These are phyloP conservation scores for Phytopythium cucurbitacearum DNA, from an alignment of 352 stramenopile species.

Conservation along the genomic window DNA sequence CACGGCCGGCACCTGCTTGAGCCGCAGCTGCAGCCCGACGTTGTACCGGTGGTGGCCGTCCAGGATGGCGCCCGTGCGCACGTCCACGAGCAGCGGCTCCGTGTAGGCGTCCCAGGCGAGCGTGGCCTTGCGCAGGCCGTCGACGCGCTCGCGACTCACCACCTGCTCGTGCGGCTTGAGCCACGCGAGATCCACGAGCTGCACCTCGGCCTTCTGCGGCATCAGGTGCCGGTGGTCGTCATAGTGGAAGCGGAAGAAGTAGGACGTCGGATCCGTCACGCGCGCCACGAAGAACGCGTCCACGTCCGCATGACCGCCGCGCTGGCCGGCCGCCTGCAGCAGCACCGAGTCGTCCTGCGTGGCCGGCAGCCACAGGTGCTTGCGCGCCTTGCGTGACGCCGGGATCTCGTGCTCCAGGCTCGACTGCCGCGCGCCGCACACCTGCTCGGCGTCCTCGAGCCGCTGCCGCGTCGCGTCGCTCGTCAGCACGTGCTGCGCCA, in stretches of 20 bases:
- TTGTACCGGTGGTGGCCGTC: constrained; percentile 84
- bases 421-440: constrained; percentile 36
- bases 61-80: constrained; percentile 74
- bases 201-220: constrained; percentile 72
- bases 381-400: constrained; percentile 56
- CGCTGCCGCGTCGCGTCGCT: constrained; percentile 49
- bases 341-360: constrained; percentile 80
- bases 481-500: constrained; percentile 58
- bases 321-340: constrained; percentile 11
- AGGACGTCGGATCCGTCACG: constrained; percentile 80
- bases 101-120: constrained; percentile 81
- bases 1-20: constrained; percentile 73
- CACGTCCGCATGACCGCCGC: constrained; percentile 24
- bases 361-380: constrained; percentile 66
- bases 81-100: constrained; percentile 74
- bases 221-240: constrained; percentile 48
- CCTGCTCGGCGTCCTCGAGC: constrained; percentile 54
- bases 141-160: constrained; percentile 75
- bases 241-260: constrained; percentile 83
- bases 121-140: constrained; percentile 72
- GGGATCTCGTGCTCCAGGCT: constrained; percentile 65
- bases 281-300: constrained; percentile 77
- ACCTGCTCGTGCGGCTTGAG: constrained; percentile 84
- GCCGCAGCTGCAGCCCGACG: constrained; percentile 61
- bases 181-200: constrained; percentile 79